Conservation (phyloP, 257 asterid species). For the Penstemon barbatus region DNA sequence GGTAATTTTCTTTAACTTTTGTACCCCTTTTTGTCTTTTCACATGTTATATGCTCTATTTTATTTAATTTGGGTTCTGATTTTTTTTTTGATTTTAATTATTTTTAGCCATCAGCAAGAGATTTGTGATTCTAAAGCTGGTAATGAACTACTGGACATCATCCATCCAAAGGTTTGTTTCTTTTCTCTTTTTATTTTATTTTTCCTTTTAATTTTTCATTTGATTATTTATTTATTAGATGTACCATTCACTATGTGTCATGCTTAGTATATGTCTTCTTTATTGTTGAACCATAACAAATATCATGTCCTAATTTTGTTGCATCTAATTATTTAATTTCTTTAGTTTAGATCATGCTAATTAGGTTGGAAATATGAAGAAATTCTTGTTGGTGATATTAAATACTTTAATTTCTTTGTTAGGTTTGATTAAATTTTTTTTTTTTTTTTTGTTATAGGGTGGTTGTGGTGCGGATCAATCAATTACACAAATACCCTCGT, state of each 20-base stretch:
- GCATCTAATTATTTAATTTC: no score
- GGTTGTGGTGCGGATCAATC: conserved; percentile 56
- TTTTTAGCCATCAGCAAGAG: conserved; percentile 72
- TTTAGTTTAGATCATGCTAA: no score
- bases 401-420: no score
- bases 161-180: conserved; percentile 64
- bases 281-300: not conserved
- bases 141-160: conserved; percentile 77
- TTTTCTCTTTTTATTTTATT: not conserved
- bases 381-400: no score
- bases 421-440: conserved; percentile 1
- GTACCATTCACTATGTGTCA: conserved; percentile 12
- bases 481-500: conserved; percentile 67
- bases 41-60: not conserved
- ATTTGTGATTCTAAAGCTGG: conserved; percentile 63
- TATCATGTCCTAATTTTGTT: no score
- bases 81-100: not conserved
- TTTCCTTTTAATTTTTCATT: no score
- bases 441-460: conserved; percentile 40
- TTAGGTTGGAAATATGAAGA: no score
- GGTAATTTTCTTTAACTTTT: conserved; percentile 38
- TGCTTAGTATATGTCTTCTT: not conserved
- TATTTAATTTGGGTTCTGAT: no score
- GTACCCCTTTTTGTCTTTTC: not conserved
- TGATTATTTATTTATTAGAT: not conserved